Percentiles rank a stretch among this genome's conserved stretches.
Evolutionary conservation across 2,329 filamentous ascomycete genomes (phyloP).

Genomic region (Microascus cirrosus): DNA sequence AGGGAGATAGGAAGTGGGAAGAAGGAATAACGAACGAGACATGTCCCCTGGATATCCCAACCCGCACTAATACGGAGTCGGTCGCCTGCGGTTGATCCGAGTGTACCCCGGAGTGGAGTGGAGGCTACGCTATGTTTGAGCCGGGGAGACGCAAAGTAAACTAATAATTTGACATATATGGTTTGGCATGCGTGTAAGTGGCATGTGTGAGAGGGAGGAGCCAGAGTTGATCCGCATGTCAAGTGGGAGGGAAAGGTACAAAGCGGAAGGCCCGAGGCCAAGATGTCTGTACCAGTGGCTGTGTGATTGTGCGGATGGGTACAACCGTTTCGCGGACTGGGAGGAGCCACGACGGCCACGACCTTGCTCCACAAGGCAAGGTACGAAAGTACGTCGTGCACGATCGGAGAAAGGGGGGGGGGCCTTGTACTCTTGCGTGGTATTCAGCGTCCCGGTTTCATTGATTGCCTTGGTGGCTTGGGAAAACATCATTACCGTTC

Average conservation of each 20-base stretch:
- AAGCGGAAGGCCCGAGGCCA: neutral
- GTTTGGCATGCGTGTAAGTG: slow-evolving; percentile 1
- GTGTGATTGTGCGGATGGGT: neutral
- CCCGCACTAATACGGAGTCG: neutral
- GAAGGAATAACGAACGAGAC: slow-evolving; percentile 3
- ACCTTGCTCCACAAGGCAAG: neutral
- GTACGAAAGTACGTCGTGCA: neutral
- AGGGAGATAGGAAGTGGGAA: neutral
- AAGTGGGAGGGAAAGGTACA: neutral
- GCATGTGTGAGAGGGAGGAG: neutral
- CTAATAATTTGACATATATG: slow-evolving; percentile 3
- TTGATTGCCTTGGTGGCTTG: neutral
- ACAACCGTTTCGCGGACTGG: no score
- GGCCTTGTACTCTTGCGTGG: neutral
- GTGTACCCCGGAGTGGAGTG: neutral
- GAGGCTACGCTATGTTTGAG: slow-evolving; percentile 3
- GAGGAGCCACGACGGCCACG: neutral
- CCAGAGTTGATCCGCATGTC: neutral
- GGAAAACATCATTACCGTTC: neutral
- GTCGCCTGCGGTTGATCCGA: neutral
- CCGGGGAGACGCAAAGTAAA: neutral
- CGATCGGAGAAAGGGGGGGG: neutral
- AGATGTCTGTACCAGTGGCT: neutral
- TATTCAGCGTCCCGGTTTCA: neutral
- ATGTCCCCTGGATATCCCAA: neutral